These are phyloP conservation scores for Entonaema liquescens DNA, from an alignment of 495 filamentous ascomycete genomes.

Conservation along the genomic window DNA sequence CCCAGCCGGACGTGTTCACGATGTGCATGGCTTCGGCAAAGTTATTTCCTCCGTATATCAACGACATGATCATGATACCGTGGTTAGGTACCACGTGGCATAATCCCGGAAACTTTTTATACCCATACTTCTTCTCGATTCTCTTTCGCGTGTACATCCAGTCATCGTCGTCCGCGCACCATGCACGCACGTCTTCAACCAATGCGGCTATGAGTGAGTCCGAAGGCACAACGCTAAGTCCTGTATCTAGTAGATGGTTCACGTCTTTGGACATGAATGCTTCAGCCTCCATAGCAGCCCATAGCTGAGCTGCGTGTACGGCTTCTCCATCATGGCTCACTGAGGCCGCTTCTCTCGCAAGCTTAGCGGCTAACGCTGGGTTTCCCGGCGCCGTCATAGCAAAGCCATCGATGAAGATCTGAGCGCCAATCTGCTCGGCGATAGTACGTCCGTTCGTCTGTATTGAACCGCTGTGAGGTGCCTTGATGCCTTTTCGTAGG, in stretches of 20 bases:
- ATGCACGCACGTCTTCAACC: constrained; percentile 34
- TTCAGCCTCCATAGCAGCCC: constrained; percentile 49
- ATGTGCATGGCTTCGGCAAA: constrained; percentile 49
- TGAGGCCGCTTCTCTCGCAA: constrained; percentile 40
- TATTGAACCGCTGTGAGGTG: constrained; percentile 42
- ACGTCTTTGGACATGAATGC: constrained; percentile 42
- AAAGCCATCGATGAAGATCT: constrained; percentile 48
- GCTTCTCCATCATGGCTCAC: constrained; percentile 48
- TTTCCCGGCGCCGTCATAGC: constrained; percentile 40
- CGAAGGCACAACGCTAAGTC: constrained; percentile 29
- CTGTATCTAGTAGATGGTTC: constrained; percentile 41
- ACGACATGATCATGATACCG: constrained; percentile 45
- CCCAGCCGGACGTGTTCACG: constrained; percentile 48
- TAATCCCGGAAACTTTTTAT: constrained; percentile 44
- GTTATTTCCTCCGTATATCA: constrained; percentile 41
- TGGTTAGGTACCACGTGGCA: constrained; percentile 49
- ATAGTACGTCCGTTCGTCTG: constrained; percentile 40
- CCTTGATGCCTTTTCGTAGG: constrained; percentile 38
- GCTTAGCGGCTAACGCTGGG: constrained; percentile 32
- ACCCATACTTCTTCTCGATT: constrained; percentile 45
- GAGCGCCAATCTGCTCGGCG: constrained; percentile 47
- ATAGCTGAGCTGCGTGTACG: constrained; percentile 43
- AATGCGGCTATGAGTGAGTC: constrained; percentile 36
- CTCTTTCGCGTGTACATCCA: constrained; percentile 43
- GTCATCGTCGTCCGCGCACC: constrained; percentile 35